Base-by-base conservation (phyloP, 2,329 filamentous ascomycete genomes). In the Sclerotinia subarctica region DNA sequence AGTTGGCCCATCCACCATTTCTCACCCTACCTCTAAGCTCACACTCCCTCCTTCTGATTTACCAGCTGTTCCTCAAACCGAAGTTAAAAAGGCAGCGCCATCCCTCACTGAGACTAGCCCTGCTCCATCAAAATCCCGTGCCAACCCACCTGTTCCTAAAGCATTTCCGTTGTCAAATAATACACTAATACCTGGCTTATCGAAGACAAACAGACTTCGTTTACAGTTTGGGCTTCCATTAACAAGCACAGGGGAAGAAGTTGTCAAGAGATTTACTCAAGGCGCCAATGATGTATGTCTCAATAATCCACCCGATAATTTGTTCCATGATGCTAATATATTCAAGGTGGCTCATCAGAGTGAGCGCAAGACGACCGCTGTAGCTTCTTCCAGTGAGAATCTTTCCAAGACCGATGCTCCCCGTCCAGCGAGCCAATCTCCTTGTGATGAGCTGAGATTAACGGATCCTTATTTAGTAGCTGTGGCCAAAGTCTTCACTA, bases 401-500 rank as follows among this genome's bases (percentile, higher is more conserved):
- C 44, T 60, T 66, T 60, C 44, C 35, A 60, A 24, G 60, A 5
- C 64, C 35, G 60, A 58, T 38, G 52, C 46, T 63, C 15, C 49
- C n/a, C n/a, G 44, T 69, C 24, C 63, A 15, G 38, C 62, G 32
- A 24, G 26, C 53, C 62, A n/a, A 51, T 54, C 60, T 26, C 35
- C 47, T 24, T 21, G 44, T 15, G 44, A 57, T 51, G 64, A 32
- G 49, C 26, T 46, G n/a, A 24, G 63, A 67, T 69, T 70, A 67
- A 68, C 65, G 6, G 57, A 64, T 56, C 65, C 60, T 49, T 58
- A 68, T 54, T 15, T 70, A 58, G 65, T 70, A 68, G 60, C 59
- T 47, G 60, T 66, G n/a, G 32, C 44, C 26, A 60, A 62, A n/a
- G 53, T 42, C 38, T 57, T 69, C n/a, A 46, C 26, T 66, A 42